Base-by-base conservation (phyloP, 1,139 yeast species). In the Zhuliangozyma parablackwelliae region DNA sequence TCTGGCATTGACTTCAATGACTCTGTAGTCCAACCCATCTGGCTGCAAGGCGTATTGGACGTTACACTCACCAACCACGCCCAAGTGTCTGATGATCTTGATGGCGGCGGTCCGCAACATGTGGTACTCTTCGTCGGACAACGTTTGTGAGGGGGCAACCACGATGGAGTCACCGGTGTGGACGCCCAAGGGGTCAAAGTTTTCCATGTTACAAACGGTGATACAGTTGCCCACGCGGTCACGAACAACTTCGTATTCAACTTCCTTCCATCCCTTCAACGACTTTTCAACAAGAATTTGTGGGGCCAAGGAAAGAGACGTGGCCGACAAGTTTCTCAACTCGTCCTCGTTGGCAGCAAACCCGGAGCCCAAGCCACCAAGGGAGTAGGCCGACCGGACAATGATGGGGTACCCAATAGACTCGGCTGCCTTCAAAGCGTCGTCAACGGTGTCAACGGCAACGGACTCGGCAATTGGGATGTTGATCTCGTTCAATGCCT, bases 141-240 rank as follows among this genome's bases (percentile, higher is more conserved):
- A 73, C 30, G 98, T 92, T 71, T 92, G 98, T 30, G 97, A 90
- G 40, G 98, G 98, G 41, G 98, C 98, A 56, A 92, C 96, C 40
- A 92, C 98, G 58, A 92, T 92, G 39, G 98, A 92, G 64, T 92
- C 98, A 75, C 98, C 98, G 47, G 98, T 92, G 64, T 92, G 98
- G 56, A 92, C 90, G 63, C 98, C 98, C 56, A 92, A 78, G 36
- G 98, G 98, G 69, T 92, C 98, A 54, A 92, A 92, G 72, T 92
- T 92, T 69, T 92, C 98, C 98, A 92, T 92, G 71, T 92, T 92
- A 79, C 98, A 92, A 46, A 92, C 98, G 38, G 98, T 92, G 57
- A 92, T 89, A 80, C 98, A 92, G 79, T 92, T 92, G 65, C 88
- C 97, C 51, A 80, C 83, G 34, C 95, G 94, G 70, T 92, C 98